A percentile compares a stretch with the other conserved stretches of the same genome.
phyloP scores from a whole-genome alignment of 805 yeast species.

The Saccharomyces kudriavzevii region DNA sequence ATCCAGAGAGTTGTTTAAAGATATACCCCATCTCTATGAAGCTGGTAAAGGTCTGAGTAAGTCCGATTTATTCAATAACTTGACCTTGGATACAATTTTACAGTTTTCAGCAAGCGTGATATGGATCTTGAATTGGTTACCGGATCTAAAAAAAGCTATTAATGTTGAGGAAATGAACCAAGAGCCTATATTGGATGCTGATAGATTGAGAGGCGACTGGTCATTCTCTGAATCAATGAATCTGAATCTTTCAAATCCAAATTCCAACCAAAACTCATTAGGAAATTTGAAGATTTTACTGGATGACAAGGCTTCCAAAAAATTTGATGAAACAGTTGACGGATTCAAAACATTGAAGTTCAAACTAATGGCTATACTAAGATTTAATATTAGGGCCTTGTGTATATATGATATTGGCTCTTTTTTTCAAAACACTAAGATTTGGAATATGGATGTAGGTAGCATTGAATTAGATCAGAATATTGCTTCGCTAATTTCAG shows the following conservation, averaged over 20 bases:
- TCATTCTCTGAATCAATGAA: conserved; percentile 34
- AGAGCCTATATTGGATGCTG: conserved; percentile 14
- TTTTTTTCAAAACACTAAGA: conserved; percentile 17
- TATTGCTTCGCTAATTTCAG: conserved; percentile 22
- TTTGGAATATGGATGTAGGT: conserved; percentile 28
- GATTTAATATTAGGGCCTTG: conserved; percentile 27
- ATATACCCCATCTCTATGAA: conserved; percentile 27
- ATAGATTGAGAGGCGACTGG: conserved; percentile 32
- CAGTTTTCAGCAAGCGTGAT: conserved; percentile 45
- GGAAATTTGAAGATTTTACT: conserved; percentile 15
- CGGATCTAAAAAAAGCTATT: conserved; percentile 40
- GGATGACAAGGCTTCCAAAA: conserved; percentile 10
- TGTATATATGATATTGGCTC: conserved; percentile 23
- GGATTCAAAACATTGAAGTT: conserved; percentile 15
- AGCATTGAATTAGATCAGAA: conserved; percentile 26
- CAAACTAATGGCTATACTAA: conserved; percentile 16
- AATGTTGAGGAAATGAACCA: conserved; percentile 5
- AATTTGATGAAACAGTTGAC: conserved; percentile 14
- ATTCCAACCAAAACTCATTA: conserved; percentile 8
- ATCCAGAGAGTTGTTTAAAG: conserved; percentile 19
- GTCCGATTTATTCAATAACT: conserved; percentile 47
- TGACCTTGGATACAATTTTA: conserved; percentile 43
- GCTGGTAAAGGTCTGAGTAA: conserved; percentile 29
- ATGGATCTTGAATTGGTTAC: conserved; percentile 57
- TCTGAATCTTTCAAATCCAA: conserved; percentile 5